These are phyloP conservation scores for Aaosphaeria arxii DNA, from an alignment of 2,329 filamentous ascomycete species.

Conservation along the genomic window DNA sequence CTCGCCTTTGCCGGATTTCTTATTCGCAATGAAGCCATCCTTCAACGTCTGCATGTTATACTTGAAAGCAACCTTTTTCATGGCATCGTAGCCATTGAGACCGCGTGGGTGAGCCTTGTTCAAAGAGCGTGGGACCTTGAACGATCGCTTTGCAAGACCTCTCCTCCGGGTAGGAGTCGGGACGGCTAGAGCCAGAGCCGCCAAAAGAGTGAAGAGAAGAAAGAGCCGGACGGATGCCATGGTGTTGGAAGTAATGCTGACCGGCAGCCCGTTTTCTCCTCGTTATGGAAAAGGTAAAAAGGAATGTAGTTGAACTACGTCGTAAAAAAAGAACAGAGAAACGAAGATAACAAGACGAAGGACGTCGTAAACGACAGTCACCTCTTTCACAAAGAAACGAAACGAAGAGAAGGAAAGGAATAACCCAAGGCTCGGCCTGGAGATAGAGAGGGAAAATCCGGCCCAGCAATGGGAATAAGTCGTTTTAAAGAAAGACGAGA, in stretches of 20 bases:
- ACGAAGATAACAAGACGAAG: not conserved
- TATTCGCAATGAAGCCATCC: slow-evolving; percentile 40
- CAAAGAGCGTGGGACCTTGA: slow-evolving; percentile 58
- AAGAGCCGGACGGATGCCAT: slow-evolving; percentile 35
- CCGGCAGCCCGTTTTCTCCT: slow-evolving; percentile 28
- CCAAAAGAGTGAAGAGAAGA: slow-evolving; percentile 49
- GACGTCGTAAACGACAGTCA: not conserved
- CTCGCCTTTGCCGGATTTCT: slow-evolving; percentile 7
- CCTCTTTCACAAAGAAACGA: slow-evolving; percentile 9
- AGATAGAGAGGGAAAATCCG: slow-evolving; percentile 7
- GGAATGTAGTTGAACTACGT: not conserved
- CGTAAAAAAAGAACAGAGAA: not conserved
- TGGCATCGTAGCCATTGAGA: slow-evolving; percentile 57
- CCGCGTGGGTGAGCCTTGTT: slow-evolving; percentile 53
- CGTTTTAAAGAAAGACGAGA: not conserved
- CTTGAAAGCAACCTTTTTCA: slow-evolving; percentile 67
- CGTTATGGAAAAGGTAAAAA: slow-evolving; percentile 11
- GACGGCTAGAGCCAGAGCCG: slow-evolving; percentile 47
- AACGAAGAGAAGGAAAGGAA: slow-evolving; percentile 16
- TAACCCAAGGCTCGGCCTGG: slow-evolving; percentile 25
- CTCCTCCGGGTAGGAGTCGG: slow-evolving; percentile 33
- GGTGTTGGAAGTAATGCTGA: slow-evolving; percentile 33
- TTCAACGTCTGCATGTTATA: slow-evolving; percentile 46
- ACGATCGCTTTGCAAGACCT: slow-evolving; percentile 53
- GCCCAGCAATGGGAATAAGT: not conserved